Evolutionary conservation across 352 stramenopile genomes (phyloP), one percentile per base, ranked within the genome.

Genomic region (Peronospora belbahrii): DNA sequence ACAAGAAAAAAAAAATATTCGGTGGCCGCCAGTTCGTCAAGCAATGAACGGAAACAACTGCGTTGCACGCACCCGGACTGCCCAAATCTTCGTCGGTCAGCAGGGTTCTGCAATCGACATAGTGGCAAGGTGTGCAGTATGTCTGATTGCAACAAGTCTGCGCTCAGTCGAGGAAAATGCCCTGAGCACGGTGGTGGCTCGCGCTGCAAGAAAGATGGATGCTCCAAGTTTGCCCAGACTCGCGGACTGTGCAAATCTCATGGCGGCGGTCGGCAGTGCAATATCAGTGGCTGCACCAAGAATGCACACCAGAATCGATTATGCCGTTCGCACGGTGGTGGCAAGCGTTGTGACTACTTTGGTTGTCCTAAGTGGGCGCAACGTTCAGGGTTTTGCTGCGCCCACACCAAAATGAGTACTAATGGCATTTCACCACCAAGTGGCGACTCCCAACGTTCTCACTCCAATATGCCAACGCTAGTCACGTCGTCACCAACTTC

Each of bases 231-330:
- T 52, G 79, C 81, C 0, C 78, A 89, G 46, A 86, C 78, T 2
- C 63, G 77, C 9, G 82, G 83, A 4, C 68, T 91, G 15, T 95
- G 84, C 61, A 89, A 89, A 48, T 88, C 78, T 5, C 84, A 95
- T 33, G 83, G 83, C 3, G 83, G 80, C 6, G 83, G 83, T 13
- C 72, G 80, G 1, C 67, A 83, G 45, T 94, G 83, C 56, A 85
- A 75, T 27, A 63, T 92, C 33, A 55, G 53, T 14, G 76, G 74
- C 8, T 94, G 83, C 69, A 69, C 65, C 15, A 94, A 94, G 64
- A 88, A 89, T 42, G 78, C 76, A 5, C 81, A 92, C 43, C 82
- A 90, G 42, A 88, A 89, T 48, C 74, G 77, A 11, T 62, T 88
- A 42, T 95, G 83, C 28, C 75, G 79, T 7, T 87, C 71, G 5